Percentiles rank a stretch among this genome's conserved stretches.
Conservation (phyloP, 352 stramenopile genomes). For the Phytophthora citricola region DNA sequence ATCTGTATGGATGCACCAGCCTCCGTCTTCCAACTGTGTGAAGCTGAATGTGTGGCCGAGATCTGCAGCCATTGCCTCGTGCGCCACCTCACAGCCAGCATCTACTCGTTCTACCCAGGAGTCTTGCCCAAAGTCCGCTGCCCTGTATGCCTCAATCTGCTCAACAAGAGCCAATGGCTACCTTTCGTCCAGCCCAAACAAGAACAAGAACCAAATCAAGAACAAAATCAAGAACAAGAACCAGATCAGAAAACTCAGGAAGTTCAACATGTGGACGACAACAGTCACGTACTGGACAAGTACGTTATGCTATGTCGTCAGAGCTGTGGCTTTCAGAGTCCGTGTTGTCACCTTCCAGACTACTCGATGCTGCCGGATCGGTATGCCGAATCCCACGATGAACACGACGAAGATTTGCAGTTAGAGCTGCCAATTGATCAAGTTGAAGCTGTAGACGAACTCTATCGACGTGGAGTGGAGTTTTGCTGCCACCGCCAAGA, state of each 20-base stretch:
- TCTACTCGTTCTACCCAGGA: constrained; percentile 68
- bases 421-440: constrained; percentile 25
- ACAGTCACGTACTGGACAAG: constrained; percentile 62
- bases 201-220: constrained; percentile 4
- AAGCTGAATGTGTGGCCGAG: constrained; percentile 44
- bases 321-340: constrained; percentile 68
- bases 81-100: constrained; percentile 54
- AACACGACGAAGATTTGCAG: constrained; percentile 6
- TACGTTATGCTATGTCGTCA: constrained; percentile 64
- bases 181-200: constrained; percentile 39
- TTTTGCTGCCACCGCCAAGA: constrained; percentile 54
- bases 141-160: constrained; percentile 57
- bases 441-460: constrained; percentile 25
- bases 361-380: constrained; percentile 58
- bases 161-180: constrained; percentile 61
- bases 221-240: constrained; percentile 1
- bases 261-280: constrained; percentile 26
- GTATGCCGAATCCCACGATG: constrained; percentile 9
- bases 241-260: constrained; percentile 2
- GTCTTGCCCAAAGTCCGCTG: constrained; percentile 75
- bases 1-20: constrained; percentile 66
- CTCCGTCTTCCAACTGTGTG: constrained; percentile 50
- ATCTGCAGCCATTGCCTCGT: constrained; percentile 57
- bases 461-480: constrained; percentile 31
- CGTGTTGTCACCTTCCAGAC: constrained; percentile 62